Base-by-base conservation (phyloP, 352 stramenopile species). In the Plasmopara muralis region DNA sequence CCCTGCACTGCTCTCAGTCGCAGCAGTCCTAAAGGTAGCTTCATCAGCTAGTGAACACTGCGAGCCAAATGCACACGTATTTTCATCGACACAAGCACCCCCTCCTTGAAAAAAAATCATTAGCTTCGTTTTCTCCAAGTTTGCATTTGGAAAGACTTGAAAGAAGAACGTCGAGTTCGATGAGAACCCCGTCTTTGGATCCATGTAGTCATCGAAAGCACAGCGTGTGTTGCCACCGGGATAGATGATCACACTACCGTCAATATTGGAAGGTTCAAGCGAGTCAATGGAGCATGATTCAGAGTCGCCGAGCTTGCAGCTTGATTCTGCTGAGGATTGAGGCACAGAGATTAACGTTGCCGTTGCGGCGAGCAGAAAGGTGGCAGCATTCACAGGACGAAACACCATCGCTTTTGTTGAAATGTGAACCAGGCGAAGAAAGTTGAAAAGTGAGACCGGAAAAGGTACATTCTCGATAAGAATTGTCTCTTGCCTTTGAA, bases 21-120 rank as follows among this genome's bases (percentile, higher is more conserved):
- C 77, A 41, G 62, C 67, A 16, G 64, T 54, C 18, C 56, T 62
- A 55, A 84, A 87, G 9, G 68, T 86, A 20, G 52, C 49, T 29
- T 56, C 67, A 13, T 44, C 31, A 3, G 45, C 57, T 10, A 76
- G 31, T n/a, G 70, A 68, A 34, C 77, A 85, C 50, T 84, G 72
- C 39, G 84, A 47, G 0, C 52, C 57, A 40, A 85, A 86, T 38
- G 60, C 68, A 59, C 77, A 88, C 30, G 72, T 86, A 40, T 72
- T 46, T 55, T 66, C 38, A 49, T 86, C 73, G 16, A 74, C 55
- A 31, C 77, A 88, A 6, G 68, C 74, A 16, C 72, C 74, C 31
- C 77, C 74, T 20, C 74, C 77, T 47, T 85, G 72, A 43, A 86
- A 77, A 35, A 74, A 82, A 30, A 88, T 55, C 53, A 88, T 55